phyloP scores from a whole-genome alignment of 2,329 filamentous ascomycete species.

The Dothistroma septosporum region DNA sequence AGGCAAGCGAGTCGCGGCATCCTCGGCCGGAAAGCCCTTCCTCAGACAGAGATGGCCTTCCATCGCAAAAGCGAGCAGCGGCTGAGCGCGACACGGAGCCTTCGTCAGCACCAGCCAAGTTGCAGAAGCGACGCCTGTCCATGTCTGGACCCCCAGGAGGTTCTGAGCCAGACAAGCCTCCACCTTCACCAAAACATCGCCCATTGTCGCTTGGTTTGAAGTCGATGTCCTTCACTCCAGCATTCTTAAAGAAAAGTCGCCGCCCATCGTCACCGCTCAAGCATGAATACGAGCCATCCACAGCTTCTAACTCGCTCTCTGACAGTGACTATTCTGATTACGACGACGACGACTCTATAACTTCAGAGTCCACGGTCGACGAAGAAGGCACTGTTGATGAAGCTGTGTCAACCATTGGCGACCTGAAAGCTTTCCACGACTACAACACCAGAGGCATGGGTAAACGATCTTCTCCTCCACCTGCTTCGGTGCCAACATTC shows the following conservation, averaged over 20 bases:
- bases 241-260: constrained; percentile 50
- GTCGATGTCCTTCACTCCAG: constrained; percentile 33
- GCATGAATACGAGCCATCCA: constrained; percentile 91
- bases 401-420: constrained; percentile 28
- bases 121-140: constrained; percentile 30
- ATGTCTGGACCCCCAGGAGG: constrained; percentile 6
- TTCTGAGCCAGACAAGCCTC: constrained; percentile 8
- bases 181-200: constrained; percentile 33
- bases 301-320: constrained; percentile 58
- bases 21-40: constrained; percentile 37
- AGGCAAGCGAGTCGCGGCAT: constrained; percentile 22
- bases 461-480: constrained; percentile 22
- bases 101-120: constrained; percentile 34
- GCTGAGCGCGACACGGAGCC: constrained; percentile 18
- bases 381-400: constrained; percentile 9
- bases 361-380: constrained; percentile 54
- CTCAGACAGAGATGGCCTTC: constrained; percentile 19
- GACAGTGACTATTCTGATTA: constrained; percentile 54
- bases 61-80: constrained; percentile 20
- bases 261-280: constrained; percentile 90
- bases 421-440: constrained; percentile 35
- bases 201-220: constrained; percentile 27
- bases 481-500: constrained; percentile 15
- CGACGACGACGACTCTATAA: constrained; percentile 46
- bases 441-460: constrained; percentile 35